phyloP scores from a whole-genome alignment of 73 alveolate species.

The Paramecium caudatum region DNA sequence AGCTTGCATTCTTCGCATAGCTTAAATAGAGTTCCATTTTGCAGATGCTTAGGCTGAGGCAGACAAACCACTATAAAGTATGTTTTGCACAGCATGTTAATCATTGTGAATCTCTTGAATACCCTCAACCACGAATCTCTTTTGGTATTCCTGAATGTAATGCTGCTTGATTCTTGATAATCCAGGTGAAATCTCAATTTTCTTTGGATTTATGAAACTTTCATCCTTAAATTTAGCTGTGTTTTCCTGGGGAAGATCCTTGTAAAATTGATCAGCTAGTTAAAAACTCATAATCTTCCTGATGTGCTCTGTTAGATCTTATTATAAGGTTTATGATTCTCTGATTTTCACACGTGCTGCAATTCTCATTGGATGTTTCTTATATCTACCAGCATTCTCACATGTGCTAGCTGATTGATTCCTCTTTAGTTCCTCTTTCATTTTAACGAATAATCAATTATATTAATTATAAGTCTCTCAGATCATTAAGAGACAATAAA shows the following conservation, averaged over 20 bases:
- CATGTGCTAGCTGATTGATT: conserved; percentile 39
- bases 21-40: conserved; percentile 36
- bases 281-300: conserved; percentile 18
- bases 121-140: conserved; percentile 10
- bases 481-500: no score
- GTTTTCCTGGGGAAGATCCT: not conserved
- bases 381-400: not conserved
- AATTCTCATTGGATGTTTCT: not conserved
- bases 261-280: not conserved
- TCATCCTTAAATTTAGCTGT: not conserved
- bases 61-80: conserved; percentile 31
- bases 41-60: conserved; percentile 63
- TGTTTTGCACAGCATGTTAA: not conserved
- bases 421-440: conserved; percentile 12
- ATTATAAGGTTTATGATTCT: not conserved
- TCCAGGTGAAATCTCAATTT: not conserved
- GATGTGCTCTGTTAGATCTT: not conserved
- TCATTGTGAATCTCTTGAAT: conserved; percentile 37
- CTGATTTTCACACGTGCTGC: not conserved
- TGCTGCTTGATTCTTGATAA: conserved; percentile 41
- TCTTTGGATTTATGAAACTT: conserved; percentile 13
- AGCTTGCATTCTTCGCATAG: conserved; percentile 52
- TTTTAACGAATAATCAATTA: not conserved
- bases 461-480: not conserved
- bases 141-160: not conserved